phyloP scores from a whole-genome alignment of 2,329 filamentous ascomycete genomes.

The Penicillium hesseltinei region DNA sequence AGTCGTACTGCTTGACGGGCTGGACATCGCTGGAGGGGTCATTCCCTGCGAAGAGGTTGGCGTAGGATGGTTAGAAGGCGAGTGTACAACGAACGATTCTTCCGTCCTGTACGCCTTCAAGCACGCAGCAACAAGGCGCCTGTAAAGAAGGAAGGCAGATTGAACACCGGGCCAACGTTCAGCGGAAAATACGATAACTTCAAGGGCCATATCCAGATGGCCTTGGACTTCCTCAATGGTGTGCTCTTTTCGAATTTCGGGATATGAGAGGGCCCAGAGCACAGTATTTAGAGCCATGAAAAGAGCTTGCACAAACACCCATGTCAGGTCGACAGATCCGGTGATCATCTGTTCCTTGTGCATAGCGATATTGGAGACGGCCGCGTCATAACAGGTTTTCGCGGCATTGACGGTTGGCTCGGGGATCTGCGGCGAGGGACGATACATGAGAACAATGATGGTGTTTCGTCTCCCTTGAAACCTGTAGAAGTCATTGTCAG shows the following conservation, averaged over 20 bases:
- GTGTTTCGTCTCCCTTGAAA: conserved; percentile 73
- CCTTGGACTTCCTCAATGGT: conserved; percentile 71
- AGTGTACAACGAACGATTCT: conserved; percentile 53
- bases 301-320: conserved; percentile 85
- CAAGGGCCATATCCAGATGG: conserved; percentile 70
- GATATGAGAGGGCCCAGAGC: conserved; percentile 87
- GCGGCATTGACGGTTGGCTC: conserved; percentile 79
- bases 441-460: conserved; percentile 82
- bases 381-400: conserved; percentile 76
- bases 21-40: conserved; percentile 42
- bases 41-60: conserved; percentile 41
- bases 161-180: conserved; percentile 90
- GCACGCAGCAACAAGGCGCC: conserved; percentile 80
- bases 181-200: conserved; percentile 74
- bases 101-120: conserved; percentile 78
- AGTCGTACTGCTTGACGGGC: conserved; percentile 41
- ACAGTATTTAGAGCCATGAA: conserved; percentile 92
- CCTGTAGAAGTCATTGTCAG: conserved; percentile 38
- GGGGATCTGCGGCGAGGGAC: conserved; percentile 88
- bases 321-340: conserved; percentile 78
- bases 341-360: conserved; percentile 76
- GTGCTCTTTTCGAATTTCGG: conserved; percentile 73
- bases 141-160: conserved; percentile 79
- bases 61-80: conserved; percentile 44
- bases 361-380: conserved; percentile 76